Percentiles rank a stretch among this genome's conserved stretches.
Conservation (phyloP, 1,139 yeast species). For the Suhomyces yuchorum region DNA sequence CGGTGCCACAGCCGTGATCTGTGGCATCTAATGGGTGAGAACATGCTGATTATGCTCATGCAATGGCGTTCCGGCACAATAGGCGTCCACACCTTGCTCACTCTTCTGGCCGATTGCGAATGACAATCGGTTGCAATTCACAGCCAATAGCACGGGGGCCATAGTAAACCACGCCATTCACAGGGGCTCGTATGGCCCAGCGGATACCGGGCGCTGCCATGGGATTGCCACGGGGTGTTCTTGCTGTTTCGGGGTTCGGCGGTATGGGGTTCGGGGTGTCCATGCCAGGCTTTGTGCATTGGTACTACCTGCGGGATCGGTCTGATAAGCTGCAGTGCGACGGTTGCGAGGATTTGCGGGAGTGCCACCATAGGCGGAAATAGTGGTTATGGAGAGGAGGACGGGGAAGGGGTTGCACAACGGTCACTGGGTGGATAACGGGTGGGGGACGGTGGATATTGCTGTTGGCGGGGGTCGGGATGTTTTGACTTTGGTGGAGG, state of each 20-base stretch:
- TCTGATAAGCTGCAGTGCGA: not conserved
- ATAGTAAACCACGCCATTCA: not conserved
- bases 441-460: too few relatives aligned
- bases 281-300: too few relatives aligned
- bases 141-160: not conserved
- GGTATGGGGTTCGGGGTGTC: too few relatives aligned
- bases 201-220: not conserved
- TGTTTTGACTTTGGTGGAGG: too few relatives aligned
- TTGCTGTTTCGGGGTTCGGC: too few relatives aligned
- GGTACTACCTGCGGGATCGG: not conserved
- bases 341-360: not conserved
- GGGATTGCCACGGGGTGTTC: too few relatives aligned
- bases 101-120: slow-evolving; percentile 1
- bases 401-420: not conserved
- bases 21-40: not conserved
- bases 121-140: not conserved
- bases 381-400: not conserved
- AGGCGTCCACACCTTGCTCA: slow-evolving; percentile 1
- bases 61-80: not conserved
- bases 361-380: not conserved
- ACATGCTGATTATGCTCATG: not conserved
- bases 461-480: too few relatives aligned
- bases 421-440: too few relatives aligned
- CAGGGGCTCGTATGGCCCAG: not conserved
- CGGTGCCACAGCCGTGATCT: not conserved